These are phyloP conservation scores for Ogataea trehalophila DNA, from an alignment of 805 yeast species.

Conservation along the genomic window DNA sequence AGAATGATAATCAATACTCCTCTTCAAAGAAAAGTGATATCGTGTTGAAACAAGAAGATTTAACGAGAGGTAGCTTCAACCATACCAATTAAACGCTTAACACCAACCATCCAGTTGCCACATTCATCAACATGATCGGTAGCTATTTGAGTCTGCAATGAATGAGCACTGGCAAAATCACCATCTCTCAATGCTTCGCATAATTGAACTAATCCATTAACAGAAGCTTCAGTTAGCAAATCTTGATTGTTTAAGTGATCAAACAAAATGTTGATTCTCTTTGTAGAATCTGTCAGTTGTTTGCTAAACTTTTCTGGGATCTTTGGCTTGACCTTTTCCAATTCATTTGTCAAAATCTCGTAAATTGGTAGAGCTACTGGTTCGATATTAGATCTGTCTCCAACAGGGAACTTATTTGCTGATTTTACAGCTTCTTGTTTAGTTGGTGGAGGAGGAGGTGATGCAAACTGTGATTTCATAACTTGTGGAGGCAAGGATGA, in stretches of 20 bases:
- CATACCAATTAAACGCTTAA: slow-evolving; percentile 81
- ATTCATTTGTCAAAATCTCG: slow-evolving; percentile 47
- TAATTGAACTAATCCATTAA: slow-evolving; percentile 48
- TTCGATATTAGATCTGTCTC: slow-evolving; percentile 68
- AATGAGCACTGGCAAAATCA: slow-evolving; percentile 57
- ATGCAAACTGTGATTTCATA: slow-evolving; percentile 5
- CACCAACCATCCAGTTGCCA: slow-evolving; percentile 92
- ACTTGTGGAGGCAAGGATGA: slow-evolving; percentile 8
- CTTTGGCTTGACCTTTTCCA: slow-evolving; percentile 61
- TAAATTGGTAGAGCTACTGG: slow-evolving; percentile 53
- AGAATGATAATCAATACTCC: not conserved
- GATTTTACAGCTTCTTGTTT: slow-evolving; percentile 7
- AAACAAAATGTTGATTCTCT: slow-evolving; percentile 70
- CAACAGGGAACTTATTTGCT: slow-evolving; percentile 40
- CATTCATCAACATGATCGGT: slow-evolving; percentile 64
- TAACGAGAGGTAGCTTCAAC: slow-evolving; percentile 35
- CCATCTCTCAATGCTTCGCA: slow-evolving; percentile 44
- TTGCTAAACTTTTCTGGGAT: slow-evolving; percentile 70
- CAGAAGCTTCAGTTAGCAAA: slow-evolving; percentile 51
- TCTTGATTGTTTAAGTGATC: slow-evolving; percentile 75
- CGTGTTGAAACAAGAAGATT: too few relatives aligned
- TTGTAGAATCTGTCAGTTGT: slow-evolving; percentile 77
- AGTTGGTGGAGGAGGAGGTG: slow-evolving; percentile 17
- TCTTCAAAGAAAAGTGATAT: not conserved
- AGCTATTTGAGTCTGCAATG: slow-evolving; percentile 52